Evolutionary conservation across 179 eudicot species (phyloP).

Genomic region (Sideroxylon spinosum): DNA sequence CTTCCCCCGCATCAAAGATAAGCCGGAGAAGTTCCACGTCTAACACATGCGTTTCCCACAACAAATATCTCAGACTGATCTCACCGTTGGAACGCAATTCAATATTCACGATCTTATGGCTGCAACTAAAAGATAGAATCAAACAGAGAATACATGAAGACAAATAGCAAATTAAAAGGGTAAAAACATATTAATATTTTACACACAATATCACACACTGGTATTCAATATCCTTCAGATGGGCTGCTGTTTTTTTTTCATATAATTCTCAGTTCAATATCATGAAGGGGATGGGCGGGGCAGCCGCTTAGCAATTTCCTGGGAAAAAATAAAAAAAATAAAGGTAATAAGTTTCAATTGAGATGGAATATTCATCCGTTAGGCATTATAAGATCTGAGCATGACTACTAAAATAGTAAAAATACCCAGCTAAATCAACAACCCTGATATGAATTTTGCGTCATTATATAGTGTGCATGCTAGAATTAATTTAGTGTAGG

Average conservation of each 20-base stretch:
- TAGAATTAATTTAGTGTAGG: too few relatives aligned
- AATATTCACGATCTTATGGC: neutral
- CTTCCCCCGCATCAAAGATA: too few relatives aligned
- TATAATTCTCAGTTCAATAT: constrained; percentile 1
- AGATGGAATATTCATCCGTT: neutral
- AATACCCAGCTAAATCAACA: too few relatives aligned
- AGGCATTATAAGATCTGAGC: neutral
- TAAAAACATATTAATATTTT: neutral
- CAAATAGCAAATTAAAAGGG: neutral
- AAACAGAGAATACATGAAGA: neutral
- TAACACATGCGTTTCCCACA: neutral
- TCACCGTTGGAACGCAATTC: neutral
- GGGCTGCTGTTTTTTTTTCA: neutral
- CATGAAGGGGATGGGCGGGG: constrained; percentile 63
- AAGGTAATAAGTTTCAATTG: too few relatives aligned
- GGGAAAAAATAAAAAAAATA: constrained; percentile 10
- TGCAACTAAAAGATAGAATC: neutral
- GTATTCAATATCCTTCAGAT: neutral
- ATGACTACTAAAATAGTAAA: too few relatives aligned
- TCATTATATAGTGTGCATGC: too few relatives aligned
- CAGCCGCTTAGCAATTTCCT: constrained; percentile 85
- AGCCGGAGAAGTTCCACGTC: too few relatives aligned
- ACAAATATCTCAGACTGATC: neutral
- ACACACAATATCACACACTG: neutral
- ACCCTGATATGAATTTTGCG: too few relatives aligned